Base-by-base conservation (phyloP, 768 basidiomycete species). In the Tulasnella sp. region DNA sequence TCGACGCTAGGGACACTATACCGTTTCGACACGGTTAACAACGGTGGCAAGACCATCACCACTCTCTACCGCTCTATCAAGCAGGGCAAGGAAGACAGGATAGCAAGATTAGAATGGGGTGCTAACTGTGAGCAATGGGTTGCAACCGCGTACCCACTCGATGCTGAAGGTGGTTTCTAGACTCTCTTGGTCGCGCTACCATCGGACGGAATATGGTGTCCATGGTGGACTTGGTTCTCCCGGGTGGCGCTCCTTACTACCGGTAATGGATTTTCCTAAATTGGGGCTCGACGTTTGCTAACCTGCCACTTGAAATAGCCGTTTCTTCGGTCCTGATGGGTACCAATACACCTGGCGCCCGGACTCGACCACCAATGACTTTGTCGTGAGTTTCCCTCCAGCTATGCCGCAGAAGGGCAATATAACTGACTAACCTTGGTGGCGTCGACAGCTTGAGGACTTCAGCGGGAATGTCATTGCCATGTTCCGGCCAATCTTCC, bases 51-150 rank as follows among this genome's bases (percentile, higher is more conserved):
- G 75, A 76, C 75, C n/a, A 80, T 75, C 24, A 94, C 93, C 31
- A 84, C 84, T 14, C 88, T 96, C 80, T 94, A 90, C 91, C 91
- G 93, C 80, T 87, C 92, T n/a, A 92, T 94, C 83, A 93, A 94
- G 76, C 80, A 94, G 50, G 77, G 93, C 87, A 94, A 93, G 85
- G 94, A 95, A 87, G 94, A 96, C 85, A 92, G 94, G 72, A 92
- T 95, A 84, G 94, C 94, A 82, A 94, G 92, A 87, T 90, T 96
- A 77, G 95, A 96, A 86, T 96, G 94, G 94, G 90, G 93, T 79
- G 88, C 92, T 74, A 94, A 91, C 83, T 94, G 79, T 80, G 72
- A 24, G 79, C 22, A 75, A 58, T 78, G 46, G 42, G 9, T 60
- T 46, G 24, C 22, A 8, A 46, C 31, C 58, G 72, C 16, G 2